phyloP scores from a whole-genome alignment of 345 rosid species.

The Ceriops tagal region DNA sequence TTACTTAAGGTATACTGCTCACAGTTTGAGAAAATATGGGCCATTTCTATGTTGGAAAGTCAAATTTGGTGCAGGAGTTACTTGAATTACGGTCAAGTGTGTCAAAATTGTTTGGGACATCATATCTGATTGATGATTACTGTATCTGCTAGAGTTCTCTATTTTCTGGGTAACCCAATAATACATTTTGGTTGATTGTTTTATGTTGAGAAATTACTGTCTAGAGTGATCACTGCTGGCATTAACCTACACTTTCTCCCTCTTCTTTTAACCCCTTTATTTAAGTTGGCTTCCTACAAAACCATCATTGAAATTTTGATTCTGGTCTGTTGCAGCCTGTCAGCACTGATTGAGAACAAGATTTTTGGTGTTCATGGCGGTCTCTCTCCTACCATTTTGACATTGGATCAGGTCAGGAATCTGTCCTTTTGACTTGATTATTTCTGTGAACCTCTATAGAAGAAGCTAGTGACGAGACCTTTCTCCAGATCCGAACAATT shows the following conservation, averaged over 20 bases:
- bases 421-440: slow-evolving; percentile 19
- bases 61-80: slow-evolving; percentile 1
- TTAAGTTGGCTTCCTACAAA: neutral
- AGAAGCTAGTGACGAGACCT: slow-evolving; percentile 11
- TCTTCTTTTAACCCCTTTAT: neutral
- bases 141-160: too few species aligned
- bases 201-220: too few species aligned
- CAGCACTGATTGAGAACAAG: slow-evolving; percentile 91
- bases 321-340: slow-evolving; percentile 51
- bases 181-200: too few species aligned
- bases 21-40: neutral
- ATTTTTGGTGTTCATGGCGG: slow-evolving; percentile 97
- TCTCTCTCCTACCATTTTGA: slow-evolving; percentile 85
- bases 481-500: slow-evolving; percentile 76
- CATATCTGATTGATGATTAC: too few species aligned
- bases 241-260: too few species aligned
- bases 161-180: too few species aligned
- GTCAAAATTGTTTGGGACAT: neutral
- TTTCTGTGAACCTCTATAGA: slow-evolving; percentile 12
- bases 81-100: neutral
- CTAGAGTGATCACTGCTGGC: too few species aligned
- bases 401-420: slow-evolving; percentile 80
- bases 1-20: slow-evolving; percentile 68
- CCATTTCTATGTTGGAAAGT: neutral
- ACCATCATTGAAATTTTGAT: slow-evolving; percentile 7